Base-by-base conservation (phyloP, 1,139 yeast species). In the Pichia sorboxylosa region DNA sequence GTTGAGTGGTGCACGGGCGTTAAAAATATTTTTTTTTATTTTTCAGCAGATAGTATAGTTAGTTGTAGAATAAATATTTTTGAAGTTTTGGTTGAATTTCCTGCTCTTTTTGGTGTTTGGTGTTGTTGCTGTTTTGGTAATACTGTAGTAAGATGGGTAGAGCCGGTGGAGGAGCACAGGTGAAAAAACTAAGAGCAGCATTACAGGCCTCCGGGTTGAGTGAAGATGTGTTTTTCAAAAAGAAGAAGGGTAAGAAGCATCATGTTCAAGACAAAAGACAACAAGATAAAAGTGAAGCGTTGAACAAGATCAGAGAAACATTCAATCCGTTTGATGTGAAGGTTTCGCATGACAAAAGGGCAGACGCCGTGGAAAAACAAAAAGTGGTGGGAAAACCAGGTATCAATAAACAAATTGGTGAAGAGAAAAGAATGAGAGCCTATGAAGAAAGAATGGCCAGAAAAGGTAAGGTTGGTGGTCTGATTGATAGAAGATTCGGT, bases 261-360 rank as follows among this genome's bases (percentile, higher is more conserved):
- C 33, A 38, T 18, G 56, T 69, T 15, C 78, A 82, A n/a, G 67
- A 72, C 28, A 85, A 78, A 37, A 71, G 83, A 47, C 66, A 82
- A 45, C 80, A 77, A 45, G 84, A 78, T 46, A 69, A 64, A 42
- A 68, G 68, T 33, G 59, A 65, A 39, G 63, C 71, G 10, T 55
- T 90, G 17, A 54, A 60, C 14, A 66, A 66, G 36, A 81, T 90
- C 42, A 68, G 97, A 48, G 73, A 70, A 35, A 78, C 84, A 45
- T 87, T 87, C 63, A 87, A 84, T 55, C 92, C 92, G 17, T 92
- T 90, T 56, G 98, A 87, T 49, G 66, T 73, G 30, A 79, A 82
- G 47, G 64, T 73, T 29, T 78, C 78, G 40, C 66, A 80, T 43
- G 69, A 71, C 34, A 87, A 87, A 53, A 65, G 72, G 42, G 77